A percentile compares a stretch with the other conserved stretches of the same genome.
Conservation (phyloP, 768 basidiomycete species). For the Naganishia kalamii region DNA sequence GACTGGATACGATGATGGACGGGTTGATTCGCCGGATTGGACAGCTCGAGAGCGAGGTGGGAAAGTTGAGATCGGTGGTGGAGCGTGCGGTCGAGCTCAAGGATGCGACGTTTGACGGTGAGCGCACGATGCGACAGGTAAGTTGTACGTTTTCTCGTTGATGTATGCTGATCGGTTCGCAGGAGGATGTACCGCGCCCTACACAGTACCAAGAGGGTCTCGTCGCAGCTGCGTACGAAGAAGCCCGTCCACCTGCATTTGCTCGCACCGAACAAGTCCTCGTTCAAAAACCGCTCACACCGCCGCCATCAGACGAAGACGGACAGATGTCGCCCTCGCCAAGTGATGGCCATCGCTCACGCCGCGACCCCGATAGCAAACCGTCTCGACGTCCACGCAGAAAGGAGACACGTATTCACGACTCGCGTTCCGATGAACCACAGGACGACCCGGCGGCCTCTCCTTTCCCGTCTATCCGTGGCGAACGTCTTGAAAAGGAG, state of each 20-base stretch:
- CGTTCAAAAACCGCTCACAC: background rate
- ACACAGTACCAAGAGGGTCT: background rate
- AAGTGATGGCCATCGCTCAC: slow-evolving; percentile 19
- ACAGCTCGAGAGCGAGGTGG: slow-evolving; percentile 73
- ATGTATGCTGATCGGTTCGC: background rate
- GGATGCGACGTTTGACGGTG: slow-evolving; percentile 44
- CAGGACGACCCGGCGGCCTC: slow-evolving; percentile 45
- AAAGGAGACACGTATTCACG: slow-evolving; percentile 19
- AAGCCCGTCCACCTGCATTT: background rate
- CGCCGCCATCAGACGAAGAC: background rate
- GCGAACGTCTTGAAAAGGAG: slow-evolving; percentile 66
- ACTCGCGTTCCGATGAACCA: slow-evolving; percentile 21
- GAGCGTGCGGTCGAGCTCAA: slow-evolving; percentile 47
- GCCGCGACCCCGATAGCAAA: slow-evolving; percentile 15
- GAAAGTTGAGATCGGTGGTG: slow-evolving; percentile 75
- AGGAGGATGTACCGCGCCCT: too few species aligned
- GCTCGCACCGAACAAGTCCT: background rate
- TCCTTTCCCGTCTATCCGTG: slow-evolving; percentile 78
- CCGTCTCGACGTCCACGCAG: background rate
- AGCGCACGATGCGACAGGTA: slow-evolving; percentile 27
- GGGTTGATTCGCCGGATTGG: slow-evolving; percentile 76
- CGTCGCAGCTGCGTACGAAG: background rate
- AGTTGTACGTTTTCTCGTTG: background rate
- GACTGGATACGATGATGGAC: slow-evolving; percentile 29
- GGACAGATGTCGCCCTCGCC: slow-evolving; percentile 19